Conservation (phyloP, 805 yeast species). For the Barnettozyma vustinii region DNA sequence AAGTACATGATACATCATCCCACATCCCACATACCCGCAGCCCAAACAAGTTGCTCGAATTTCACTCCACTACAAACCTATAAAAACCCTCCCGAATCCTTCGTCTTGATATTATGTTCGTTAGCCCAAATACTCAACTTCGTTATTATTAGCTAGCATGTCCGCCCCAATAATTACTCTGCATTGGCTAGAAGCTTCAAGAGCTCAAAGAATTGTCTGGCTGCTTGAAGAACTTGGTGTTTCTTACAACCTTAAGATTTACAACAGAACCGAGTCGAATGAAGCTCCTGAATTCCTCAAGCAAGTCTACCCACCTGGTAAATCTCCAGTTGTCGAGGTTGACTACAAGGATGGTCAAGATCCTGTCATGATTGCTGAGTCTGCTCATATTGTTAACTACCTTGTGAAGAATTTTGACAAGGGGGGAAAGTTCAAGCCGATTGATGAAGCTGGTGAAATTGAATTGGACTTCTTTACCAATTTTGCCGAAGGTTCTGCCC, state of each 20-base stretch:
- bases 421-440: conserved; percentile 32
- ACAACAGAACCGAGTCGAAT: conserved; percentile 43
- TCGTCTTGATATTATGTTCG: too few relatives aligned
- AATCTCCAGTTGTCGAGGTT: conserved; percentile 53
- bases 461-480: conserved; percentile 47
- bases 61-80: too few relatives aligned
- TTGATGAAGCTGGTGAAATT: conserved; percentile 34
- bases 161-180: conserved; percentile 14
- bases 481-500: conserved; percentile 59
- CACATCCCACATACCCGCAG: too few relatives aligned
- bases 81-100: too few relatives aligned
- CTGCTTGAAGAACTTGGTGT: conserved; percentile 54
- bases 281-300: conserved; percentile 45
- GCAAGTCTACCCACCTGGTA: conserved; percentile 57
- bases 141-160: too few relatives aligned
- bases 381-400: conserved; percentile 53
- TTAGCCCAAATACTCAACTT: too few relatives aligned
- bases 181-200: conserved; percentile 34
- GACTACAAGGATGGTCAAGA: conserved; percentile 28
- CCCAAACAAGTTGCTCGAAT: too few relatives aligned
- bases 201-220: conserved; percentile 61
- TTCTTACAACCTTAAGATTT: conserved; percentile 48
- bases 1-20: too few relatives aligned
- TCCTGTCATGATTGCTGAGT: conserved; percentile 43
- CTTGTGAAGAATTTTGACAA: conserved; percentile 46